Percentiles rank a stretch among this genome's conserved stretches.
These are phyloP conservation scores for Exsudoporus frostii DNA, from an alignment of 768 basidiomycete species.

Conservation along the genomic window DNA sequence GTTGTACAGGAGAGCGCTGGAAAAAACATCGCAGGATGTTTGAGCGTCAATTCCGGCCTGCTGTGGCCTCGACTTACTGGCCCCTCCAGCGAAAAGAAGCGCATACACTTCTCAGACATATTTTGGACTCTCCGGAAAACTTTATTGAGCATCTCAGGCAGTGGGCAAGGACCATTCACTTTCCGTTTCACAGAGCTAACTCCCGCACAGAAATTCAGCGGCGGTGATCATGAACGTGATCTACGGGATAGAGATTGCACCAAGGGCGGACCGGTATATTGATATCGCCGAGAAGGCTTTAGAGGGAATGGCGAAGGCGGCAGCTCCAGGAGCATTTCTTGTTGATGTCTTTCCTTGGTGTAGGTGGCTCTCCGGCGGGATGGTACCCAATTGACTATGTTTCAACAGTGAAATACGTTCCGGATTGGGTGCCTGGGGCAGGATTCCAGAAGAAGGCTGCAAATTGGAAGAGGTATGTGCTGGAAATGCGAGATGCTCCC, in stretches of 20 bases:
- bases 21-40: constrained; percentile 52
- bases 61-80: constrained; percentile 40
- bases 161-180: constrained; percentile 30
- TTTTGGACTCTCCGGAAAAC: constrained; percentile 41
- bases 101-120: constrained; percentile 41
- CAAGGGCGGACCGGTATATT: constrained; percentile 46
- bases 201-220: constrained; percentile 41
- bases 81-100: constrained; percentile 45
- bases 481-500: constrained; percentile 49
- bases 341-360: constrained; percentile 49
- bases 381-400: not conserved
- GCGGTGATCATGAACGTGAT: constrained; percentile 52
- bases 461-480: constrained; percentile 46
- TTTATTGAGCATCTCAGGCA: constrained; percentile 49
- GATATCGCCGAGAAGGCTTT: constrained; percentile 50
- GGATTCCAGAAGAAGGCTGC: constrained; percentile 49
- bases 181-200: not conserved
- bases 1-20: constrained; percentile 46
- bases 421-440: constrained; percentile 51
- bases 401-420: constrained; percentile 47
- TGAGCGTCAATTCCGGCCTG: constrained; percentile 48
- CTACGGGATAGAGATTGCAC: constrained; percentile 47
- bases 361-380: constrained; percentile 10
- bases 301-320: constrained; percentile 48
- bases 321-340: constrained; percentile 50